Evolutionary conservation across 768 basidiomycete species (phyloP).

Genomic region (Paxillus ammoniavirescens): DNA sequence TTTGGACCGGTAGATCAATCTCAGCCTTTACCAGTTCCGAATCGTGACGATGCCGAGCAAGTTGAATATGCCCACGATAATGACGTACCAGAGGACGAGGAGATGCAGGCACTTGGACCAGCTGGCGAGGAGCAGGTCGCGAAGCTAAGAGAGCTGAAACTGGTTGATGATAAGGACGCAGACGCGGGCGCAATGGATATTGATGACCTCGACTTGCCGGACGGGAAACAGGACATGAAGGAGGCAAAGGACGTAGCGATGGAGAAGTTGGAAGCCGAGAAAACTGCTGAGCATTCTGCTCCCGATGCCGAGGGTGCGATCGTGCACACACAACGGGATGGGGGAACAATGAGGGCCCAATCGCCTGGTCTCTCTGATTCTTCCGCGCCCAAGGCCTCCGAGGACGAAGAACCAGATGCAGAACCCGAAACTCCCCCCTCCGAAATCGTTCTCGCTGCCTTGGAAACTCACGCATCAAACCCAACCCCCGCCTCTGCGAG

Average conservation of each 20-base stretch:
- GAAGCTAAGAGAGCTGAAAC: conserved; percentile 75
- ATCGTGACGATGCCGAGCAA: conserved; percentile 42
- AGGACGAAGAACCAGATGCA: conserved; percentile 25
- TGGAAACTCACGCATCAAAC: conserved; percentile 19
- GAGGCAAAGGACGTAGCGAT: conserved; percentile 23
- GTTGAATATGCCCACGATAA: conserved; percentile 67
- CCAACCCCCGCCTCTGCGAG: conserved; percentile 41
- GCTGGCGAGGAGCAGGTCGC: conserved; percentile 82
- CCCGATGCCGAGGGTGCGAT: conserved; percentile 48
- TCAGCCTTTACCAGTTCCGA: conserved; percentile 32
- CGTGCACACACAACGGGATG: conserved; percentile 31
- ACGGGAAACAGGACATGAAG: conserved; percentile 24
- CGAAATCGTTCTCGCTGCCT: conserved; percentile 20
- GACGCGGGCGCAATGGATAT: conserved; percentile 47
- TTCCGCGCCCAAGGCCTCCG: conserved; percentile 29
- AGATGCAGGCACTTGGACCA: conserved; percentile 88
- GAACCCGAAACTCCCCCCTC: conserved; percentile 16
- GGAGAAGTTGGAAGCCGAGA: conserved; percentile 26
- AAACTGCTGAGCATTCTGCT: conserved; percentile 23
- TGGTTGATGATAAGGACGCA: conserved; percentile 54
- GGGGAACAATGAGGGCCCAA: neutral
- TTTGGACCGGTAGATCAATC: conserved; percentile 41
- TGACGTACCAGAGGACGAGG: conserved; percentile 63
- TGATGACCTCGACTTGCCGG: conserved; percentile 31
- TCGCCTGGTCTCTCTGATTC: conserved; percentile 21